A percentile compares a stretch with the other conserved stretches of the same genome.
phyloP scores from a whole-genome alignment of 129 eudicot genomes.

The Dittrichia graveolens region DNA sequence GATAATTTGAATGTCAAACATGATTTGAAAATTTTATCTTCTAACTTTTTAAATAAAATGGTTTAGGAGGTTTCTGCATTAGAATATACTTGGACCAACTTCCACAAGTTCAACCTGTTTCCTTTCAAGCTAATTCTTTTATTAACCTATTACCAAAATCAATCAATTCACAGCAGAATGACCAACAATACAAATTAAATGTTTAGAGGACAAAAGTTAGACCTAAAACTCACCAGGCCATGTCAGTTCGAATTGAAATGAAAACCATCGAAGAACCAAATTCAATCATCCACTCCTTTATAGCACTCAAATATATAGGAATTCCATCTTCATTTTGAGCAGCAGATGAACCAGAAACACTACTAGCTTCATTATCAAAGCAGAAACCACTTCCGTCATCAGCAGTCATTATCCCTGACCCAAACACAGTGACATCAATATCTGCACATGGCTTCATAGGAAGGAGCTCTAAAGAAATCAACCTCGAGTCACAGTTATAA shows the following conservation, averaged over 20 bases:
- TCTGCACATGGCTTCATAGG: constrained; percentile 99
- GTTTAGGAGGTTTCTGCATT: not conserved
- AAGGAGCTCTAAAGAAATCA: constrained; percentile 89
- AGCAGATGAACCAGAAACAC: constrained; percentile 51
- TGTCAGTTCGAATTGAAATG: constrained; percentile 88
- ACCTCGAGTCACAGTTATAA: constrained; percentile 85
- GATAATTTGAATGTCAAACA: not conserved
- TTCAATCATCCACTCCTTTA: constrained; percentile 97
- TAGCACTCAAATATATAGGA: constrained; percentile 84
- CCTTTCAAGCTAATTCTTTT: no score
- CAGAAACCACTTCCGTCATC: constrained; percentile 95
- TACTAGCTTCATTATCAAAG: constrained; percentile 60
- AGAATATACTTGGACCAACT: not conserved
- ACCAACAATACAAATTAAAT: not conserved
- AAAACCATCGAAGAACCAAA: constrained; percentile 91
- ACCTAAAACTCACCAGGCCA: constrained; percentile 78
- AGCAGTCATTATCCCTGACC: constrained; percentile 80
- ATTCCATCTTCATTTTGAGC: constrained; percentile 67
- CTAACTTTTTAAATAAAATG: not conserved
- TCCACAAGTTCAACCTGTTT: not conserved
- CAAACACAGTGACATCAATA: constrained; percentile 89
- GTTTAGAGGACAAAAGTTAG: not conserved
- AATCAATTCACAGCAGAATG: not conserved
- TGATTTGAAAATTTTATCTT: no score
- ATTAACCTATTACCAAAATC: not conserved